Evolutionary conservation across 495 filamentous ascomycete species (phyloP).

Genomic region (Trypethelium eluteriae): DNA sequence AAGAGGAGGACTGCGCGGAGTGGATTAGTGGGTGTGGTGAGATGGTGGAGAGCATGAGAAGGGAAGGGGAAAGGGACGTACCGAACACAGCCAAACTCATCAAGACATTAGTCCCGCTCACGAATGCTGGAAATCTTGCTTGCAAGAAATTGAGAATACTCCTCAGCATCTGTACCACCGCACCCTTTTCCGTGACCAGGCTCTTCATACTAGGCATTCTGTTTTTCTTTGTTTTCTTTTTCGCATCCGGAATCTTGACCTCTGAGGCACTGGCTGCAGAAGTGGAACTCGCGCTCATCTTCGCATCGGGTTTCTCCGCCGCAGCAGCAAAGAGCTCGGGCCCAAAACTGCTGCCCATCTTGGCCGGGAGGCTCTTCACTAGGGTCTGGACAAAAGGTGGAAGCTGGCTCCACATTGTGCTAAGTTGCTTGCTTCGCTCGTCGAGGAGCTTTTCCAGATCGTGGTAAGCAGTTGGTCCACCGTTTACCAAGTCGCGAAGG

Average conservation of each 20-base stretch:
- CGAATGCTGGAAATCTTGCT: constrained; percentile 72
- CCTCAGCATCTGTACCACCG: constrained; percentile 71
- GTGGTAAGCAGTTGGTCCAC: constrained; percentile 84
- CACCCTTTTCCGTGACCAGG: constrained; percentile 76
- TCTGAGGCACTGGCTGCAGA: constrained; percentile 16
- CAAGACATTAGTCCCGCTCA: constrained; percentile 74
- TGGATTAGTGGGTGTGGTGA: not conserved
- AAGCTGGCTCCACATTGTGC: constrained; percentile 68
- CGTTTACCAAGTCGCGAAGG: constrained; percentile 84
- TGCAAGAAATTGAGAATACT: constrained; percentile 79
- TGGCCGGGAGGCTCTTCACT: constrained; percentile 74
- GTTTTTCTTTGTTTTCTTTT: constrained; percentile 37
- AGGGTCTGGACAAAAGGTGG: constrained; percentile 77
- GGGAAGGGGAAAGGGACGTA: constrained; percentile 42
- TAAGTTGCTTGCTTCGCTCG: constrained; percentile 65
- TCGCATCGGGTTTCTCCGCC: constrained; percentile 60
- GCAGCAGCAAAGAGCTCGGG: constrained; percentile 75
- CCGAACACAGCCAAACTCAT: constrained; percentile 78
- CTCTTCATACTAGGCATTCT: constrained; percentile 60
- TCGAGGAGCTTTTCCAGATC: constrained; percentile 79
- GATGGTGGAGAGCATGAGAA: not conserved
- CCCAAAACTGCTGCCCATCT: constrained; percentile 62
- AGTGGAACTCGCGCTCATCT: constrained; percentile 27
- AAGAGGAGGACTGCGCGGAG: constrained; percentile 63
- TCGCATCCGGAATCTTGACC: constrained; percentile 45